Evolutionary conservation across 768 basidiomycete genomes (phyloP), one percentile per base, ranked within the genome.

Genomic region (Trametes villosa): DNA sequence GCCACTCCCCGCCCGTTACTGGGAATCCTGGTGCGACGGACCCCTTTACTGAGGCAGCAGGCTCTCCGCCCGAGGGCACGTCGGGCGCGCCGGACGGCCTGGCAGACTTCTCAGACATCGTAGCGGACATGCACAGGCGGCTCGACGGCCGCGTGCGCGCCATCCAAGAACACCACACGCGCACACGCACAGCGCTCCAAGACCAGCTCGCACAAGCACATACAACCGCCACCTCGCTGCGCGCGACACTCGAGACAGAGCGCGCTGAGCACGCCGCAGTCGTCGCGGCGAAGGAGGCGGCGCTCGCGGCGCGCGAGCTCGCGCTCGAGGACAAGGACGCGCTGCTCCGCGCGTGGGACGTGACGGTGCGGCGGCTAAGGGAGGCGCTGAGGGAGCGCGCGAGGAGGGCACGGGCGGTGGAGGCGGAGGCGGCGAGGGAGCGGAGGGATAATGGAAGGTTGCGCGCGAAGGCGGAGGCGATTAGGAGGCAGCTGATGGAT

Each of bases 291-390:
- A 57, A 48, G 26, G 56, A 47, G n/a, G 46, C 29, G 34, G 20
- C 46, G 33, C 22, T 48, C 22, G 45, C 6, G 24, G 55, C 33
- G 24, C 45, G 46, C 27, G 55, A 57, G 6, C 22, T 20, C 27
- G 34, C 46, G 30, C 24, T 57, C 24, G 34, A 47, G 34, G 18
- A 7, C 24, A 57, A 47, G 55, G 55, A 57, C 8, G 55, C 29
- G 17, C 48, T 47, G 46, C 33, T 57, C 6, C 33, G 55, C 8
- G 46, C 18, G 24, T 33, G 38, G 5, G 46, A 57, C 31, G 22
- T 5, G 11, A 12, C 3, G 33, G 27, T 50, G 18, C 18, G 11
- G 7, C n/a, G 26, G 24, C 36, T 52, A 36, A 40, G 12, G 38
- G 51, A 41, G 13, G 15, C 22, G 3, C 40, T 41, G 8, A 17